phyloP scores from a whole-genome alignment of 371 early-diverging fungal species.

The Mortierella sp. region DNA sequence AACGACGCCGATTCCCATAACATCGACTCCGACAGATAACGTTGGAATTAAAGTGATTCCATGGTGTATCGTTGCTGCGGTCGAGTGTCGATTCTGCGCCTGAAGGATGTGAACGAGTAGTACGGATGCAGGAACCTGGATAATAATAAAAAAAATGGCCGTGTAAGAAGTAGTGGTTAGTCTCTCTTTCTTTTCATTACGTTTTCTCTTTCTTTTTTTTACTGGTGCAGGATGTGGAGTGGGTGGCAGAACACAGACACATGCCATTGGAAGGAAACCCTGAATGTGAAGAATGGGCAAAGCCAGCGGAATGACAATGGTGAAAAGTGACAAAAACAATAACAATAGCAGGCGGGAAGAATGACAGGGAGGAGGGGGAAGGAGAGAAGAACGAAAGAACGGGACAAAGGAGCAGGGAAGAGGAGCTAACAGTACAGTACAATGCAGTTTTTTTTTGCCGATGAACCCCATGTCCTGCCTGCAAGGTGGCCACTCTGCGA shows the following conservation, averaged over 20 bases:
- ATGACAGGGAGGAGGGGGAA: background rate
- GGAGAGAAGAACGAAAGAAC: conserved; percentile 1
- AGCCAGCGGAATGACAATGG: background rate
- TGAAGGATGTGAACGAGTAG: conserved; percentile 33
- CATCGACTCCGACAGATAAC: conserved; percentile 39
- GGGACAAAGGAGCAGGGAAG: background rate
- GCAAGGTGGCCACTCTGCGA: no score
- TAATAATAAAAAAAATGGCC: background rate
- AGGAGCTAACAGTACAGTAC: background rate
- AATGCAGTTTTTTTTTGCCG: background rate
- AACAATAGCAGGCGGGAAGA: background rate
- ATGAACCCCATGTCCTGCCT: background rate
- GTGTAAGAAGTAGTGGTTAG: background rate
- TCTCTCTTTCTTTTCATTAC: background rate
- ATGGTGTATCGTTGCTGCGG: conserved; percentile 18
- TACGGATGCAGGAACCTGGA: conserved; percentile 41
- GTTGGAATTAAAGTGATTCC: conserved; percentile 39
- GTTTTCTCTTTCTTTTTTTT: no score
- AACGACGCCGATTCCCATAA: conserved; percentile 47
- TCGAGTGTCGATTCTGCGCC: conserved; percentile 21
- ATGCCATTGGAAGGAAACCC: background rate
- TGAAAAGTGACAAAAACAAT: background rate
- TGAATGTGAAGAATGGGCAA: background rate
- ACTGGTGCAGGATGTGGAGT: background rate
- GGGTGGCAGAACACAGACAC: background rate